A percentile compares a stretch with the other conserved stretches of the same genome.
phyloP scores from a whole-genome alignment of 805 yeast genomes.

The Metschnikowia dekortorum region DNA sequence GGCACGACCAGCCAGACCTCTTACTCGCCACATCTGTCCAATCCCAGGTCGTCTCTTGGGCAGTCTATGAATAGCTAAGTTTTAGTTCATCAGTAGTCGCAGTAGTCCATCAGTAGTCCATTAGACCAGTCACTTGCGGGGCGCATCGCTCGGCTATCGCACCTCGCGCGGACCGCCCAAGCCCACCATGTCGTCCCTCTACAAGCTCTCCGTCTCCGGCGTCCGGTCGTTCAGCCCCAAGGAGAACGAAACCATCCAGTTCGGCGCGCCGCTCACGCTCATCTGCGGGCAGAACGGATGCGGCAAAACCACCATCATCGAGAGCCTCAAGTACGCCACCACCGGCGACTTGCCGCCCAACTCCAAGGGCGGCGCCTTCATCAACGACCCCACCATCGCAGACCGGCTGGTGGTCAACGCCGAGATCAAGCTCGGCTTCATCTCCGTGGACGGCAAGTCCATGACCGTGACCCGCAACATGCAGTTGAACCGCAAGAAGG shows the following conservation, averaged over 20 bases:
- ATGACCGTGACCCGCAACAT: slow-evolving; percentile 87
- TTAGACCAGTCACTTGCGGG: not conserved
- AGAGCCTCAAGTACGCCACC: slow-evolving; percentile 87
- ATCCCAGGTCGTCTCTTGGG: too few species aligned
- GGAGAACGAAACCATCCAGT: slow-evolving; percentile 78
- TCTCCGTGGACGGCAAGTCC: slow-evolving; percentile 62
- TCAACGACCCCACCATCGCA: slow-evolving; percentile 83
- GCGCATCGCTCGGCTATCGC: not conserved
- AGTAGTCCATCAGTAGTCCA: too few species aligned
- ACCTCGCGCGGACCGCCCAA: not conserved
- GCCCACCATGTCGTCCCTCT: slow-evolving; percentile 36
- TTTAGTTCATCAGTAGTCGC: too few species aligned
- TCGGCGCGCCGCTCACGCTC: slow-evolving; percentile 84
- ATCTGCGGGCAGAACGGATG: slow-evolving; percentile 96
- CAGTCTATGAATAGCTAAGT: too few species aligned
- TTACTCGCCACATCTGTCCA: too few species aligned
- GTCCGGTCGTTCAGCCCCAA: slow-evolving; percentile 88
- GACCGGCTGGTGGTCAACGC: slow-evolving; percentile 79
- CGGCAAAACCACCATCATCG: slow-evolving; percentile 95
- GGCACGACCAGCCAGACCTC: too few species aligned
- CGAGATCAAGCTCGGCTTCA: slow-evolving; percentile 84
- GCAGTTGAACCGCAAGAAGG: slow-evolving; percentile 59
- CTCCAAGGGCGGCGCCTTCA: slow-evolving; percentile 91
- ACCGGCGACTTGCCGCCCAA: slow-evolving; percentile 97
- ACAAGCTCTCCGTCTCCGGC: slow-evolving; percentile 62